Evolutionary conservation across 805 yeast genomes (phyloP).

Genomic region (Ogataea saltuana): DNA sequence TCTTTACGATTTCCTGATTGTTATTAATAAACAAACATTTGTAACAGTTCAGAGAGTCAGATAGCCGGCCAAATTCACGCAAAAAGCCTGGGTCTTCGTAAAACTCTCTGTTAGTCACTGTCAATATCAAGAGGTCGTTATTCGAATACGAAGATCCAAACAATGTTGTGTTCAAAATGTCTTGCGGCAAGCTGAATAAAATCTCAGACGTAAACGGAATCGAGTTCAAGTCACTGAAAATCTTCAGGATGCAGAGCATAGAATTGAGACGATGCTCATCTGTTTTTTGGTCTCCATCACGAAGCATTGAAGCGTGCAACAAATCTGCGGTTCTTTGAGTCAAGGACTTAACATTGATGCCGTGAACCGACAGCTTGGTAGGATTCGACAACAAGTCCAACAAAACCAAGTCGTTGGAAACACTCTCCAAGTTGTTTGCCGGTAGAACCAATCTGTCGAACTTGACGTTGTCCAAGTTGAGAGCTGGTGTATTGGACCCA

Average conservation of each 20-base stretch:
- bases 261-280: slow-evolving; percentile 40
- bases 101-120: slow-evolving; percentile 28
- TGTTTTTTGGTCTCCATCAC: slow-evolving; percentile 18
- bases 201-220: slow-evolving; percentile 36
- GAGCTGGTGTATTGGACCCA: slow-evolving; percentile 33
- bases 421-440: slow-evolving; percentile 30
- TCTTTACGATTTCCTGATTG: slow-evolving; percentile 20
- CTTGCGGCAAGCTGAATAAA: slow-evolving; percentile 32
- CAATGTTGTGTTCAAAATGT: slow-evolving; percentile 25
- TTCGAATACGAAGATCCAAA: slow-evolving; percentile 20
- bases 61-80: slow-evolving; percentile 15
- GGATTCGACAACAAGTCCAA: slow-evolving; percentile 31
- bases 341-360: slow-evolving; percentile 56
- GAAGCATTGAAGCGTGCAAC: slow-evolving; percentile 57
- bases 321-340: slow-evolving; percentile 71
- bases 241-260: slow-evolving; percentile 33
- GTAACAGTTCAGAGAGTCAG: slow-evolving; percentile 14
- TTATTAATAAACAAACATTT: slow-evolving; percentile 33
- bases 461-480: slow-evolving; percentile 21
- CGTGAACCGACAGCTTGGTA: slow-evolving; percentile 40
- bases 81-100: slow-evolving; percentile 15
- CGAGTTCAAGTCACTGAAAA: slow-evolving; percentile 33
- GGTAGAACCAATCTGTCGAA: slow-evolving; percentile 30
- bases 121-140: slow-evolving; percentile 27
- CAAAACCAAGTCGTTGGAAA: slow-evolving; percentile 32